Percentiles rank a stretch among this genome's conserved stretches.
These are phyloP conservation scores for Dryas integrifolia DNA, from an alignment of 331 rosid genomes.

Conservation along the genomic window DNA sequence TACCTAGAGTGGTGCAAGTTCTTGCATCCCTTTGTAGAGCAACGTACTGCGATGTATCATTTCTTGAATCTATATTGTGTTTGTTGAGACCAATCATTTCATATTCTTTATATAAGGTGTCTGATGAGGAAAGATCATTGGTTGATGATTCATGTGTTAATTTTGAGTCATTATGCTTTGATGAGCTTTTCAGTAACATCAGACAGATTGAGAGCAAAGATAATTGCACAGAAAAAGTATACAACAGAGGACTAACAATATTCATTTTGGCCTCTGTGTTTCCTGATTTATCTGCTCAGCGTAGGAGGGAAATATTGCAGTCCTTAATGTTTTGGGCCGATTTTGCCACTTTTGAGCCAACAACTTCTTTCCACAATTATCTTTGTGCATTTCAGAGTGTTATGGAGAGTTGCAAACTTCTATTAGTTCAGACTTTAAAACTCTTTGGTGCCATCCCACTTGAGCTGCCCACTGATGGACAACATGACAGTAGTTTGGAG, in stretches of 20 bases:
- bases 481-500: constrained; percentile 41
- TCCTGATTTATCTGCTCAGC: constrained; percentile 66
- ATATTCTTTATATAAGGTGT: constrained; percentile 63
- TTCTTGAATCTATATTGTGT: constrained; percentile 69
- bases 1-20: constrained; percentile 76
- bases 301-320: constrained; percentile 66
- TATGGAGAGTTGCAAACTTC: constrained; percentile 61
- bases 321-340: constrained; percentile 56
- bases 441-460: constrained; percentile 55
- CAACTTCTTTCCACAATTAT: constrained; percentile 70
- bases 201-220: constrained; percentile 40
- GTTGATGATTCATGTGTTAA: constrained; percentile 64
- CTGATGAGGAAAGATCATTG: constrained; percentile 60
- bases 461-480: constrained; percentile 36
- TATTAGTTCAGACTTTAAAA: constrained; percentile 52
- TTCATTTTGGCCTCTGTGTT: constrained; percentile 77
- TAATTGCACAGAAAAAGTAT: constrained; percentile 40
- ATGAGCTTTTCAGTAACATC: constrained; percentile 57
- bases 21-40: constrained; percentile 74
- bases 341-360: constrained; percentile 64
- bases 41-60: constrained; percentile 76
- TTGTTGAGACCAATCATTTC: constrained; percentile 83
- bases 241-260: constrained; percentile 65
- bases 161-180: constrained; percentile 84
- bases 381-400: constrained; percentile 76